Evolutionary conservation across 139 green algal genomes (phyloP).

Genomic region (Asterochloris sp.): DNA sequence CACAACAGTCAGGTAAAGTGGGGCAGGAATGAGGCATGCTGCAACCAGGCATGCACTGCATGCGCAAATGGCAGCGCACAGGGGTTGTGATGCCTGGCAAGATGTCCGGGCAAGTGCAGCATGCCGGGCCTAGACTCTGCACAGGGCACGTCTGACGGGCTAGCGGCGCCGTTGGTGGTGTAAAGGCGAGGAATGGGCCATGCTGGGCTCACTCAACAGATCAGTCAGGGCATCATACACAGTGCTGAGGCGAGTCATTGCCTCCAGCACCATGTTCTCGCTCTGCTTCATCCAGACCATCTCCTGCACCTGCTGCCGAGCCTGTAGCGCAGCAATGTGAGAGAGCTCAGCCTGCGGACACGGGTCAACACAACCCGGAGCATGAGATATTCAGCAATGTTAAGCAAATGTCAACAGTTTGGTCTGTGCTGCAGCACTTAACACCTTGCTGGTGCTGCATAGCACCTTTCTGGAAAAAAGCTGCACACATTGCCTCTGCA

Average conservation of each 20-base stretch:
- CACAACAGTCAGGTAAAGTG: too few species aligned
- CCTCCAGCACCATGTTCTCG: slow-evolving; percentile 48
- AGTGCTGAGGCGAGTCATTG: slow-evolving; percentile 33
- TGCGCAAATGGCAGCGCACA: too few species aligned
- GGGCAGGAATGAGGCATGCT: too few species aligned
- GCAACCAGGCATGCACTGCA: too few species aligned
- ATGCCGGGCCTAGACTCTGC: too few species aligned
- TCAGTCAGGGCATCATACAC: slow-evolving; percentile 38
- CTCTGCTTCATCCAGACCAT: slow-evolving; percentile 48
- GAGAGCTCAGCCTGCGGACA: background rate
- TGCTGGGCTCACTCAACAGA: slow-evolving; percentile 12
- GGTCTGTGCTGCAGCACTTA: background rate
- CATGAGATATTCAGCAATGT: background rate
- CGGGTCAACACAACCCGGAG: background rate
- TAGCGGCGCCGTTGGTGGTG: too few species aligned
- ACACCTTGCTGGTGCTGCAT: background rate
- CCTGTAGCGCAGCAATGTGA: slow-evolving; percentile 10
- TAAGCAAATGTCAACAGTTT: background rate
- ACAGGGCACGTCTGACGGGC: too few species aligned
- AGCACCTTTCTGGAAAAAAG: too few species aligned
- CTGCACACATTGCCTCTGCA: too few species aligned
- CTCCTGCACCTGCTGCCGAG: slow-evolving; percentile 48
- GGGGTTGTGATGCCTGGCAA: too few species aligned
- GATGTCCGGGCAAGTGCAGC: too few species aligned
- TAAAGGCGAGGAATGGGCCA: background rate